These are phyloP conservation scores for Phaffomyces antillensis DNA, from an alignment of 805 yeast species.

Conservation along the genomic window DNA sequence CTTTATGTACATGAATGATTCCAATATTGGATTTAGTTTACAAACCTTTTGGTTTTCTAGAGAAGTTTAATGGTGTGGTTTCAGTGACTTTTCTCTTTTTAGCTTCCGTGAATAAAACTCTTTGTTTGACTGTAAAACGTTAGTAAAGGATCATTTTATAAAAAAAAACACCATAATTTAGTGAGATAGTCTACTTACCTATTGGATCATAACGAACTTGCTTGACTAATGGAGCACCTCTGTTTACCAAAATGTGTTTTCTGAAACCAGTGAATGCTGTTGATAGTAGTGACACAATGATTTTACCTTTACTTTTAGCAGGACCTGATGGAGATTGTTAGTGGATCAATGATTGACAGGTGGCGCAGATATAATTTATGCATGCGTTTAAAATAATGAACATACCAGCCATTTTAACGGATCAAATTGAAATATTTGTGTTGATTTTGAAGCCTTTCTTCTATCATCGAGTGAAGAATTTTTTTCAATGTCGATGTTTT, in stretches of 20 bases:
- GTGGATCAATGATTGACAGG: too few relatives aligned
- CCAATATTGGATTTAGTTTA: not conserved
- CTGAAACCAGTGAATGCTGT: conserved; percentile 87
- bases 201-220: conserved; percentile 85
- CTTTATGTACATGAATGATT: conserved; percentile 5
- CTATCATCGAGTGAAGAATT: not conserved
- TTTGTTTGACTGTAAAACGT: conserved; percentile 55
- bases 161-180: not conserved
- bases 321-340: conserved; percentile 24
- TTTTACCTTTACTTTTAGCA: conserved; percentile 63
- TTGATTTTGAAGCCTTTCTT: too few relatives aligned
- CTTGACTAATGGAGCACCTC: conserved; percentile 71
- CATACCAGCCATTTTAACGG: conserved; percentile 10
- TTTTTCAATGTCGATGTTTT: not conserved
- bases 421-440: not conserved
- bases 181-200: conserved; percentile 24
- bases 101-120: conserved; percentile 83
- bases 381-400: not conserved
- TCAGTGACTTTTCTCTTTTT: conserved; percentile 68
- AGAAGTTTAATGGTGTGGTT: conserved; percentile 39
- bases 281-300: conserved; percentile 80
- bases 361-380: too few relatives aligned
- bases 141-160: not conserved
- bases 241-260: conserved; percentile 72
- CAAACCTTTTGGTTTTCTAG: conserved; percentile 29